Evolutionary conservation across 2,329 filamentous ascomycete genomes (phyloP).

Genomic region (Orbilia ellipsospora): DNA sequence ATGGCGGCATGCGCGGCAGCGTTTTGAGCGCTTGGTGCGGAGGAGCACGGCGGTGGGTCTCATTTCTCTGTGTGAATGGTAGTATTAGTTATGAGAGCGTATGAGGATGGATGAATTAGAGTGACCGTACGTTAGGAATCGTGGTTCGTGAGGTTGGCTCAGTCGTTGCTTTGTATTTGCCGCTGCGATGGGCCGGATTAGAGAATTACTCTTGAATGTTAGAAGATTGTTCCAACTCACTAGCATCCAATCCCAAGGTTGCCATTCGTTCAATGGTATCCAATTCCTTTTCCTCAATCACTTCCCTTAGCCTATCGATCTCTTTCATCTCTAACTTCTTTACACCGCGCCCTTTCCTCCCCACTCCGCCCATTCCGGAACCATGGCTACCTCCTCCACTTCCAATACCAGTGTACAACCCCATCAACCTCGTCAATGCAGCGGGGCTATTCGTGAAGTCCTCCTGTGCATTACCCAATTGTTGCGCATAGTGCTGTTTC

Average conservation of each 20-base stretch:
- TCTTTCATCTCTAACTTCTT: slow-evolving; percentile 58
- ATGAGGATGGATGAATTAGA: not conserved
- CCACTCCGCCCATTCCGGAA: not conserved
- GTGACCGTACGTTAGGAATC: slow-evolving; percentile 55
- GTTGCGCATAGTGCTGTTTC: slow-evolving; percentile 59
- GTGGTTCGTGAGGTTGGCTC: slow-evolving; percentile 56
- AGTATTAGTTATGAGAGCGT: not conserved
- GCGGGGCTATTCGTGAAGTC: slow-evolving; percentile 58
- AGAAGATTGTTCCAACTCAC: slow-evolving; percentile 36
- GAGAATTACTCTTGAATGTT: not conserved
- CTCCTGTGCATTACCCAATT: slow-evolving; percentile 57
- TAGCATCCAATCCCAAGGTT: slow-evolving; percentile 56
- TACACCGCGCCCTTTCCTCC: slow-evolving; percentile 50
- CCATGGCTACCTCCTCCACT: slow-evolving; percentile 12
- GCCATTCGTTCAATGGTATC: slow-evolving; percentile 57
- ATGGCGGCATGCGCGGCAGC: slow-evolving; percentile 90
- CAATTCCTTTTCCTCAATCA: slow-evolving; percentile 56
- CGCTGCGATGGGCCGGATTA: slow-evolving; percentile 13
- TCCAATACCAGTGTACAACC: slow-evolving; percentile 57
- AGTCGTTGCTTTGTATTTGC: slow-evolving; percentile 56
- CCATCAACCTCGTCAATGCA: slow-evolving; percentile 59
- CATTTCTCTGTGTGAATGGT: slow-evolving; percentile 67
- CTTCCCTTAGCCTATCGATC: slow-evolving; percentile 56
- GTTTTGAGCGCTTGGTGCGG: slow-evolving; percentile 91
- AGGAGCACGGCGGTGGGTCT: slow-evolving; percentile 84